These are phyloP conservation scores for Abelmoschus esculentus DNA, from an alignment of 345 rosid genomes.

Conservation along the genomic window DNA sequence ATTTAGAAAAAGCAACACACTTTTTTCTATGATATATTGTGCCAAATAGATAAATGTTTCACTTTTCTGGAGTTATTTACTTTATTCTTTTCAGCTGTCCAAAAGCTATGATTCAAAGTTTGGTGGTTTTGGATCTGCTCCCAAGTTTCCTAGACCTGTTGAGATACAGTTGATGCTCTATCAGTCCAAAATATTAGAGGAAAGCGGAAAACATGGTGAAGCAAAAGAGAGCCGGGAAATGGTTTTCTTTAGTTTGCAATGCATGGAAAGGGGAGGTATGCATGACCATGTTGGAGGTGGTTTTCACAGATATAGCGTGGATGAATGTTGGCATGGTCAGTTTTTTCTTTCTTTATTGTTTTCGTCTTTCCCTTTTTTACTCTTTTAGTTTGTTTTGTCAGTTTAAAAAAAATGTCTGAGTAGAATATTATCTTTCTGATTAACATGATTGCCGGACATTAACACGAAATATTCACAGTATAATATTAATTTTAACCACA, in stretches of 20 bases:
- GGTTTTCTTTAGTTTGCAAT: constrained; percentile 75
- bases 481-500: neutral
- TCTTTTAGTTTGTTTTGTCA: too few relatives aligned
- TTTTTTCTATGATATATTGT: neutral
- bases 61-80: neutral
- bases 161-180: constrained; percentile 90
- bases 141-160: constrained; percentile 96
- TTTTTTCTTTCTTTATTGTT: neutral
- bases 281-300: constrained; percentile 97
- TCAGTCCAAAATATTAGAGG: constrained; percentile 58
- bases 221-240: constrained; percentile 39
- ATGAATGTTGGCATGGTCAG: constrained; percentile 94
- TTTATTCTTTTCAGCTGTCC: constrained; percentile 49
- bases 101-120: constrained; percentile 53
- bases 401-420: neutral
- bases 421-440: constrained; percentile 1
- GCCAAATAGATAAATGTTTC: neutral
- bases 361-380: neutral
- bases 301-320: constrained; percentile 94
- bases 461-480: neutral
- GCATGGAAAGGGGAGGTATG: constrained; percentile 92
- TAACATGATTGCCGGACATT: neutral
- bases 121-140: constrained; percentile 95
- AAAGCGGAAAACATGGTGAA: constrained; percentile 36
- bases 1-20: neutral